Percentiles rank a stretch among this genome's conserved stretches.
These are phyloP conservation scores for Penicillium sumatraense DNA, from an alignment of 2,329 filamentous ascomycete genomes.

Conservation along the genomic window DNA sequence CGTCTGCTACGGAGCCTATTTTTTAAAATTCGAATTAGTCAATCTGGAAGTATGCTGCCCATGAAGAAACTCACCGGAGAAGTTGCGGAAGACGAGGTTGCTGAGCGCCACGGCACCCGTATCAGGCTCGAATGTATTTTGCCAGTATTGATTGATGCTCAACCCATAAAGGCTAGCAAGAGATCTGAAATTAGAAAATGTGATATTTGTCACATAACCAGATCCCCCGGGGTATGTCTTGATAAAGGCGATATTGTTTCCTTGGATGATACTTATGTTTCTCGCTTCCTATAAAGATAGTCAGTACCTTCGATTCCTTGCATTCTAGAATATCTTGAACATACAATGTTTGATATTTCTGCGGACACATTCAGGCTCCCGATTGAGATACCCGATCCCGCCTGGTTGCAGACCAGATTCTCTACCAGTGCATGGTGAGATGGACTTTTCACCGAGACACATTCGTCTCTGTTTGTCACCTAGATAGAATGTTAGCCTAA, in stretches of 20 bases:
- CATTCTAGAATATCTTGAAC: background rate
- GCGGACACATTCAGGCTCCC: conserved; percentile 39
- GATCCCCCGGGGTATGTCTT: conserved; percentile 46
- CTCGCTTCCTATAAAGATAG: conserved; percentile 27
- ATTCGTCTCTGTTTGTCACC: conserved; percentile 45
- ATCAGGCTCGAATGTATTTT: conserved; percentile 28
- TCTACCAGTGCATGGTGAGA: conserved; percentile 41
- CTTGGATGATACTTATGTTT: conserved; percentile 45
- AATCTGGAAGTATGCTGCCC: background rate
- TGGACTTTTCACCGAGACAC: conserved; percentile 44
- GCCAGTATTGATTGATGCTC: conserved; percentile 33
- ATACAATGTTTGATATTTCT: conserved; percentile 36
- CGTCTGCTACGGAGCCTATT: conserved; percentile 37
- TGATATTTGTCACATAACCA: conserved; percentile 41
- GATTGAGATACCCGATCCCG: conserved; percentile 43
- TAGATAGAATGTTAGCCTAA: conserved; percentile 2
- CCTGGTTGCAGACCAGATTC: conserved; percentile 43
- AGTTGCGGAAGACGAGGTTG: conserved; percentile 34
- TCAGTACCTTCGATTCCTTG: background rate
- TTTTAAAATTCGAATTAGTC: background rate
- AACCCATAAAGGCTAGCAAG: conserved; percentile 29
- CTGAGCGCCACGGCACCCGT: conserved; percentile 29
- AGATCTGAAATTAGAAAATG: conserved; percentile 37
- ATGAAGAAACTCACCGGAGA: conserved; percentile 10
- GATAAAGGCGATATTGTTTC: conserved; percentile 45